Conservation (phyloP, 2,329 filamentous ascomycete genomes). For the Fusarium sp. region DNA sequence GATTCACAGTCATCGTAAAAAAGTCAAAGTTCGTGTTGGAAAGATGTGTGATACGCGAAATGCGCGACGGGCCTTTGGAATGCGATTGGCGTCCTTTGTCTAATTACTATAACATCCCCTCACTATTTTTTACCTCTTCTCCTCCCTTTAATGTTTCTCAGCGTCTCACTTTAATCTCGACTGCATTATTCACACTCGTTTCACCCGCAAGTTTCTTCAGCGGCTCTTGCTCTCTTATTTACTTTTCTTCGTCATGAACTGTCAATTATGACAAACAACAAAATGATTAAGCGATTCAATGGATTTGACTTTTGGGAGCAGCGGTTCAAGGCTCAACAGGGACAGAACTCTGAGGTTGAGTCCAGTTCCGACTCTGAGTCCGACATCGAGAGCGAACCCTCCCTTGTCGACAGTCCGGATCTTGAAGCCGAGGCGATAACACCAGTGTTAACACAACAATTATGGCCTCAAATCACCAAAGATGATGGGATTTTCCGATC, state of each 20-base stretch:
- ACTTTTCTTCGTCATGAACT: not conserved
- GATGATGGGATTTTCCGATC: not conserved
- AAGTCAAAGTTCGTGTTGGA: not conserved
- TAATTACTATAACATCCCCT: constrained; percentile 10
- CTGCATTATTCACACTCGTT: not conserved
- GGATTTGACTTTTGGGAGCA: constrained; percentile 32
- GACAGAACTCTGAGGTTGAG: not conserved
- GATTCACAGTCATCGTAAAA: not conserved
- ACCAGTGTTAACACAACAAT: not conserved
- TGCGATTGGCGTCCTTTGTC: constrained; percentile 8
- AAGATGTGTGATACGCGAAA: constrained; percentile 6
- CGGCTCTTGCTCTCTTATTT: not conserved
- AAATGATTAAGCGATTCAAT: constrained; percentile 20
- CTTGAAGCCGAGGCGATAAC: not conserved
- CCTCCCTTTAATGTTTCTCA: constrained; percentile 8
- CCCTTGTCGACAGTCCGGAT: constrained; percentile 2
- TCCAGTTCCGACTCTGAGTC: not conserved
- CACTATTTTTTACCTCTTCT: not conserved
- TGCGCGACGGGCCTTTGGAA: constrained; percentile 2
- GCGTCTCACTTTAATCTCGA: constrained; percentile 22
- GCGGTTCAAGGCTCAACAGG: constrained; percentile 1
- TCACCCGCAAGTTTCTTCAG: not conserved
- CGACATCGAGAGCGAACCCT: constrained; percentile 6
- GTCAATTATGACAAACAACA: not conserved
- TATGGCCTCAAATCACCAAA: not conserved